Evolutionary conservation across 495 filamentous ascomycete genomes (phyloP), one percentile per base, ranked within the genome.

Genomic region (Podospora anserina): DNA sequence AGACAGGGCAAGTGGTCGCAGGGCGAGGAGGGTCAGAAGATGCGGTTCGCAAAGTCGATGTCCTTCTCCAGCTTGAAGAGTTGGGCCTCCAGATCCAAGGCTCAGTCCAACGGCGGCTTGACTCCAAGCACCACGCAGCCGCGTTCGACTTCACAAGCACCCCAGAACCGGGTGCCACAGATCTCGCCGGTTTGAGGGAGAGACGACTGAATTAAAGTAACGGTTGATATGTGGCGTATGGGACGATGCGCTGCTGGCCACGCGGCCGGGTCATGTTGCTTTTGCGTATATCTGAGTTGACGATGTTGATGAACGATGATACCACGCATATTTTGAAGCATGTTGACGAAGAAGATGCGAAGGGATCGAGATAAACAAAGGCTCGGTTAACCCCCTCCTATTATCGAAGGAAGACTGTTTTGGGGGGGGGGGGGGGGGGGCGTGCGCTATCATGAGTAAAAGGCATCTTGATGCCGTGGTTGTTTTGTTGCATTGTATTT

Each of bases 21-120:
- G 72, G 82, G 82, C 11, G 75, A 79, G 57, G 81, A 83, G 54
- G 65, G 60, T 19, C 70, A 74, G 7, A 74, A 72, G 30, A 49
- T 16, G 15, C 77, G 63, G 49, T 80, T 81, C 68, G 68, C 65
- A 65, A 79, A 71, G 67, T 75, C 78, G 20, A 77, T 83, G 66
- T 80, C 78, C 60, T 78, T 82, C 49, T 75, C 80, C 32, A 79
- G 79, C 61, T 69, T 83, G 61, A 79, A 78, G 72, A 81, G 78
- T 68, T 83, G 78, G 79, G 66, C 68, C 58, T 71, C 65, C 58
- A 77, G 77, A 53, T 77, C 77, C 13, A 69, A 68, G 49, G 71
- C 71, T 18, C 69, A 68, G 56, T 66, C 70, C 5, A 67, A 27
- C 27, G 69, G 69, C 26, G 49, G 28, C 61, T 39, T 69, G 28